phyloP scores from a whole-genome alignment of 1,284 basidiomycete genomes.

The Pseudozyma sp. region DNA sequence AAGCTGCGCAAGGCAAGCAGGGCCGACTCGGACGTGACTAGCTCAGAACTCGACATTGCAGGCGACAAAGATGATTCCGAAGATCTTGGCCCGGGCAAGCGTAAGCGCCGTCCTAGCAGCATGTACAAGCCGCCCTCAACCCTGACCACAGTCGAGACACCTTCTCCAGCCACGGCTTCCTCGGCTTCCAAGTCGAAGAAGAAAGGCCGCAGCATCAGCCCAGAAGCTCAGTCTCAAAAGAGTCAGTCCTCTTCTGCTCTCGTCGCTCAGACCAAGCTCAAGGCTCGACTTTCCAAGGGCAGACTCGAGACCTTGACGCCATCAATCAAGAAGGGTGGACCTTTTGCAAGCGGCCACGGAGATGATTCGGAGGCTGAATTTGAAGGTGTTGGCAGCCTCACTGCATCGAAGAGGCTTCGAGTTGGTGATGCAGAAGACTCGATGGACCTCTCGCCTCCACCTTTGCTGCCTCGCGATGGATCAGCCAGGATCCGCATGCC shows the following conservation, averaged over 20 bases:
- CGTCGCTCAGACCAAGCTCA: conserved; percentile 24
- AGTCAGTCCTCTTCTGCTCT: conserved; percentile 10
- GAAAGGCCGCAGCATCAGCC: conserved; percentile 43
- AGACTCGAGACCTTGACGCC: conserved; percentile 15
- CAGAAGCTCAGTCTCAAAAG: conserved; percentile 28
- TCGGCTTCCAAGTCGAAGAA: conserved; percentile 36
- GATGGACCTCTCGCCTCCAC: conserved; percentile 45
- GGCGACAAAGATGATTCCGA: conserved; percentile 28
- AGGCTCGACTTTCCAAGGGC: conserved; percentile 28
- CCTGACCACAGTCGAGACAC: conserved; percentile 46
- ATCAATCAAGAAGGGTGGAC: conserved; percentile 16
- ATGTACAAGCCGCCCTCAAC: conserved; percentile 61
- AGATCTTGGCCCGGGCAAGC: conserved; percentile 49
- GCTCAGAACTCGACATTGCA: conserved; percentile 14
- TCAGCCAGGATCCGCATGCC: conserved; percentile 35
- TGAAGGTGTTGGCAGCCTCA: background rate
- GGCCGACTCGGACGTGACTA: conserved; percentile 17
- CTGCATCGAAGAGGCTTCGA: conserved; percentile 26
- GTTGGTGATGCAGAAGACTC: conserved; percentile 21
- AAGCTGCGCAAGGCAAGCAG: conserved; percentile 22
- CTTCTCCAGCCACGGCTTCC: conserved; percentile 14
- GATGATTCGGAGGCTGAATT: conserved; percentile 42
- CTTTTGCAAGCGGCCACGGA: background rate
- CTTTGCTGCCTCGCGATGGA: conserved; percentile 47
- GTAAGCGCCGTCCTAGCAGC: conserved; percentile 57